phyloP scores from a whole-genome alignment of 2,329 filamentous ascomycete genomes.

The Microcera coccophila region DNA sequence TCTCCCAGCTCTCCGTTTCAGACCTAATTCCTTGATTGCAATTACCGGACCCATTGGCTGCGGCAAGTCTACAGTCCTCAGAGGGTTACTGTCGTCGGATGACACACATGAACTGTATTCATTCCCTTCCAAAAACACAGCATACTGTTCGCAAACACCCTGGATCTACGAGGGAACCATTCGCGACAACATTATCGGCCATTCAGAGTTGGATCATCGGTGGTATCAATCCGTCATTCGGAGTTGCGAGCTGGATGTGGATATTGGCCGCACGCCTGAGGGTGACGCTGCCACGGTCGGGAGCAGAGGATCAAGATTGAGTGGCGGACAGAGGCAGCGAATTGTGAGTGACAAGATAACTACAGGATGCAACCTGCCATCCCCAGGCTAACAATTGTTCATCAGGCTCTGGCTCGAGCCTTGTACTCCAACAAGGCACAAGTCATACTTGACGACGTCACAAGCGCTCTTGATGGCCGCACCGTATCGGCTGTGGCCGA shows the following conservation, averaged over 20 bases:
- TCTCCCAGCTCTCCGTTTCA: background rate
- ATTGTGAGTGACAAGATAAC: background rate
- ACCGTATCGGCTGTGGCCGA: background rate
- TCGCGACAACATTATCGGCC: background rate
- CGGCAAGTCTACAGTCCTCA: background rate
- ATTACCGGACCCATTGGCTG: background rate
- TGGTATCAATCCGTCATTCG: background rate
- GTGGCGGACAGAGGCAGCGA: background rate
- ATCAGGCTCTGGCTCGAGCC: background rate
- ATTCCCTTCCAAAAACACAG: too few relatives aligned
- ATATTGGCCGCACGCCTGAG: background rate
- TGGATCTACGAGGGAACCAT: background rate
- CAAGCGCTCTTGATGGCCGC: background rate
- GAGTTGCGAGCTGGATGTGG: background rate
- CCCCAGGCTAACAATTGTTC: background rate
- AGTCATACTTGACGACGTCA: background rate
- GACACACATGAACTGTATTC: background rate
- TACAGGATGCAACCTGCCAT: background rate
- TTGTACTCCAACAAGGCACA: background rate
- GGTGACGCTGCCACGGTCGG: background rate
- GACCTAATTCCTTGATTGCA: background rate
- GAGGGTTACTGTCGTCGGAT: background rate
- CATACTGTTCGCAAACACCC: background rate
- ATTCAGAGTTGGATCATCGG: background rate
- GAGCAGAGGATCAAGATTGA: background rate